A percentile compares a stretch with the other conserved stretches of the same genome.
phyloP scores from a whole-genome alignment of 2,329 filamentous ascomycete genomes.

The Ascochyta fabae region DNA sequence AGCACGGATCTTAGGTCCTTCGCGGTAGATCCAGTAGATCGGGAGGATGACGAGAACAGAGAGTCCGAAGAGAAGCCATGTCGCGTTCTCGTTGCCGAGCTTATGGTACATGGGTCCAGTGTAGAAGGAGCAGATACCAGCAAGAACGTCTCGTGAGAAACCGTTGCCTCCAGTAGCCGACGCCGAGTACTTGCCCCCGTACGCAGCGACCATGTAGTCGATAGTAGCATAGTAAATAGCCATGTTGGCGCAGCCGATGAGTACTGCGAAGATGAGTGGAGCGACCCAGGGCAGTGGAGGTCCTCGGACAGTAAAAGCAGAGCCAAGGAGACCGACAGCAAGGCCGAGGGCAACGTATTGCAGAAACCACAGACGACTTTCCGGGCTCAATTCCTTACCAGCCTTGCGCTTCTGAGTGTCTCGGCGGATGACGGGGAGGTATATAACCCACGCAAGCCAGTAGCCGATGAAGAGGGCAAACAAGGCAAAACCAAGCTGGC shows the following conservation, averaged over 20 bases:
- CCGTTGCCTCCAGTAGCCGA: constrained; percentile 80
- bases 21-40: constrained; percentile 63
- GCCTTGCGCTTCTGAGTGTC: constrained; percentile 57
- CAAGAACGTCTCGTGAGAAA: constrained; percentile 75
- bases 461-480: constrained; percentile 70
- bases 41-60: constrained; percentile 58
- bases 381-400: constrained; percentile 61
- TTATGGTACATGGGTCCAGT: constrained; percentile 48
- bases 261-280: constrained; percentile 52
- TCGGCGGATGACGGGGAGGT: constrained; percentile 57
- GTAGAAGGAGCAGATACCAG: constrained; percentile 70
- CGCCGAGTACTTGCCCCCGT: constrained; percentile 71
- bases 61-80: constrained; percentile 57
- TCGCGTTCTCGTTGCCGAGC: constrained; percentile 32
- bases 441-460: constrained; percentile 64
- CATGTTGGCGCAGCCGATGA: constrained; percentile 73
- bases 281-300: constrained; percentile 71
- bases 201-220: constrained; percentile 78
- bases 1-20: constrained; percentile 60
- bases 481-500: constrained; percentile 63
- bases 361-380: constrained; percentile 70
- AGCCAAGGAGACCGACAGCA: constrained; percentile 72
- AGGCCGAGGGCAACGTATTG: constrained; percentile 66
- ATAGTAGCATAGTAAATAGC: constrained; percentile 78
- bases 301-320: constrained; percentile 63